Evolutionary conservation across 495 filamentous ascomycete species (phyloP).

Genomic region (Thermothielavioides terrestris): DNA sequence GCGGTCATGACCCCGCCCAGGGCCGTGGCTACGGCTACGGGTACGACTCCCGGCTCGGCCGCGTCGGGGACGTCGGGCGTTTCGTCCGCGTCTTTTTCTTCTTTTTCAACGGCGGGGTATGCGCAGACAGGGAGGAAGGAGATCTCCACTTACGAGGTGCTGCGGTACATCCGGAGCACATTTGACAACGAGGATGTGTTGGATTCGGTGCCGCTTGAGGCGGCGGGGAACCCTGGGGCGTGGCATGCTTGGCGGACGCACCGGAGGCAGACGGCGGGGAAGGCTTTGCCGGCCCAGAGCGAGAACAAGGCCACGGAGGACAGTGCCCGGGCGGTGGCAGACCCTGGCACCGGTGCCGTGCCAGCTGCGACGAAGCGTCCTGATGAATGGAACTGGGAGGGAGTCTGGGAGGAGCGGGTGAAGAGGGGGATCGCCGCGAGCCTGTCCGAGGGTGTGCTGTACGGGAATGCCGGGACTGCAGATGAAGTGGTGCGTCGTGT

Average conservation of each 20-base stretch:
- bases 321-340: not conserved
- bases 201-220: conserved; percentile 69
- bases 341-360: not conserved
- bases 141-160: conserved; percentile 49
- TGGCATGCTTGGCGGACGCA: conserved; percentile 85
- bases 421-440: conserved; percentile 67
- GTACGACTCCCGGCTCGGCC: conserved; percentile 28
- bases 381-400: conserved; percentile 92
- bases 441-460: conserved; percentile 66
- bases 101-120: not conserved
- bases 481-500: conserved; percentile 58
- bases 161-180: conserved; percentile 70
- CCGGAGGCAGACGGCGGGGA: conserved; percentile 32
- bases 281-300: not conserved
- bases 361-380: conserved; percentile 41
- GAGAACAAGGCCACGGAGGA: not conserved
- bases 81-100: no score
- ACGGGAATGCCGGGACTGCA: conserved; percentile 49
- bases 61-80: conserved; percentile 7
- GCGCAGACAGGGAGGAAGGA: conserved; percentile 18
- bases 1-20: not conserved
- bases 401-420: conserved; percentile 82
- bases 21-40: conserved; percentile 15
- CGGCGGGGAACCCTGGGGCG: conserved; percentile 77
- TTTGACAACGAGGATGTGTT: conserved; percentile 72